These are phyloP conservation scores for Ustilago hordei DNA, from an alignment of 1,284 basidiomycete genomes.

Conservation along the genomic window DNA sequence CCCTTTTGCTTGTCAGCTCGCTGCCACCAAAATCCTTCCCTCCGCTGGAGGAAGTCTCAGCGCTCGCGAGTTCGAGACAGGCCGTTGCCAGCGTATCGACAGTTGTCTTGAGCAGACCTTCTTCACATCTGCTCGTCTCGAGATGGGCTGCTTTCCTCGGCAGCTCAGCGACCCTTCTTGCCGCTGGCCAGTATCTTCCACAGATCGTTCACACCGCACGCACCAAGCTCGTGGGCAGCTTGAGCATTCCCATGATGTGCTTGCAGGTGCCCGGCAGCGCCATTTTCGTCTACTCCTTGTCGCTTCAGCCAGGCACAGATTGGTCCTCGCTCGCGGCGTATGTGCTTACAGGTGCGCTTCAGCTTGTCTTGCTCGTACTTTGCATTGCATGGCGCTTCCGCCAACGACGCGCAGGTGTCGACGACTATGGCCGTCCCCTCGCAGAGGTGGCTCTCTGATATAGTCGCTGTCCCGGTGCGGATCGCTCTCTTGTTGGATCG, in stretches of 20 bases:
- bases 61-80: constrained; percentile 19
- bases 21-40: constrained; percentile 38
- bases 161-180: constrained; percentile 81
- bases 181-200: constrained; percentile 86
- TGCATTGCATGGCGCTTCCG: constrained; percentile 70
- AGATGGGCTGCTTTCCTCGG: constrained; percentile 88
- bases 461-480: neutral
- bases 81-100: constrained; percentile 16
- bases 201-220: constrained; percentile 85
- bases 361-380: constrained; percentile 79
- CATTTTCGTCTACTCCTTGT: constrained; percentile 81
- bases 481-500: neutral
- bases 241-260: constrained; percentile 93
- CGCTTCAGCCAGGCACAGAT: constrained; percentile 62
- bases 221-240: constrained; percentile 84
- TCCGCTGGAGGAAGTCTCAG: constrained; percentile 41
- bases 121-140: constrained; percentile 57
- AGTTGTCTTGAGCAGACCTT: constrained; percentile 34
- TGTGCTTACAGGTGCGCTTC: constrained; percentile 86
- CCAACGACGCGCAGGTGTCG: constrained; percentile 81
- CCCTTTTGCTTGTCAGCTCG: constrained; percentile 34
- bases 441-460: constrained; percentile 43
- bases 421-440: constrained; percentile 89
- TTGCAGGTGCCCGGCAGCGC: constrained; percentile 92
- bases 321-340: constrained; percentile 73